Conservation (phyloP, 768 basidiomycete species). For the Rhodotorula kratochvilovae region DNA sequence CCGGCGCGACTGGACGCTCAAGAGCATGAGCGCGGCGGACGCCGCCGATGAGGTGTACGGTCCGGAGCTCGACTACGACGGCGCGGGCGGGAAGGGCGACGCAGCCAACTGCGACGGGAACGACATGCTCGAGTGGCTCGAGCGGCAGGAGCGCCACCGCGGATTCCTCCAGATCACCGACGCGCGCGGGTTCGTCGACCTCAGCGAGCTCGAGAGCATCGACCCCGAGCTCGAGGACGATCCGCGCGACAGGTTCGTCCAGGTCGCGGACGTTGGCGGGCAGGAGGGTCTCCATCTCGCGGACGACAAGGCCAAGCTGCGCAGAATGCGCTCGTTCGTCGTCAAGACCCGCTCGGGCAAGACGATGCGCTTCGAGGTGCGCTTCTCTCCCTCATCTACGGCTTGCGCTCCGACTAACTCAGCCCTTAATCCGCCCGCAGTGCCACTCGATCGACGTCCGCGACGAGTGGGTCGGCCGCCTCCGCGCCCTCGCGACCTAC, state of each 20-base stretch:
- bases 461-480: slow-evolving; percentile 76
- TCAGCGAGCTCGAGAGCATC: slow-evolving; percentile 65
- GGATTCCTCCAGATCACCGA: slow-evolving; percentile 46
- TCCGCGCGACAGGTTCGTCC: slow-evolving; percentile 12
- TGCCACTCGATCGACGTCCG: slow-evolving; percentile 52
- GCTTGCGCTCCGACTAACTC: background rate
- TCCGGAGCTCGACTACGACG: slow-evolving; percentile 8
- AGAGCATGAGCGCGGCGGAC: slow-evolving; percentile 6
- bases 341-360: slow-evolving; percentile 65
- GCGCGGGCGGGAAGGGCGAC: background rate
- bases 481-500: slow-evolving; percentile 66
- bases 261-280: slow-evolving; percentile 30
- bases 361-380: slow-evolving; percentile 73
- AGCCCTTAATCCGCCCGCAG: slow-evolving; percentile 54
- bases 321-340: slow-evolving; percentile 70
- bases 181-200: slow-evolving; percentile 60
- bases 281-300: slow-evolving; percentile 49
- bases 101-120: slow-evolving; percentile 3
- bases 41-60: background rate
- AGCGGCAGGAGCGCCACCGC: slow-evolving; percentile 43
- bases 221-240: slow-evolving; percentile 33
- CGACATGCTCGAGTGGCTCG: slow-evolving; percentile 41
- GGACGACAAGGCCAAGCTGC: slow-evolving; percentile 47
- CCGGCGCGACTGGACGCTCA: slow-evolving; percentile 61
- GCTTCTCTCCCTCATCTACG: slow-evolving; percentile 29